Evolutionary conservation across 352 stramenopile genomes (phyloP), one percentile per base, ranked within the genome.

Genomic region (Phytophthora sp.): DNA sequence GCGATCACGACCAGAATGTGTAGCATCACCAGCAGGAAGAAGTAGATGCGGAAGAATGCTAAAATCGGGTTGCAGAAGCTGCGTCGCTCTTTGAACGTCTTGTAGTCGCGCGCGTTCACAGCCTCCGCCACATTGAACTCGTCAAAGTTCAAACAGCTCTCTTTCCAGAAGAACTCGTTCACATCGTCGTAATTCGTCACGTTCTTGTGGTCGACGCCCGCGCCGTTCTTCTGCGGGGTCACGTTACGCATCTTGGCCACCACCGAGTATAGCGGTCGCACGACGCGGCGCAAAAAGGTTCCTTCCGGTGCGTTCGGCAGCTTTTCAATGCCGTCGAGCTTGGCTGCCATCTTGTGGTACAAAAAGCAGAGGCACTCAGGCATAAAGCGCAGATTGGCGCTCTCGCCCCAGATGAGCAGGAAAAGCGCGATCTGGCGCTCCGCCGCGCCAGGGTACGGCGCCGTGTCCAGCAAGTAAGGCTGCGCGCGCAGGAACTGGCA

Each of bases 161-260:
- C 67, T 45, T 70, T 79, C 88, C 88, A 96, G 65, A 96, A 96
- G 57, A 96, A 95, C 69, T 96, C 88, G 70, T 96, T 96, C 50
- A 94, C 79, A 62, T 96, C 88, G 74, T 96, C 88, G 49, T 96
- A 96, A 66, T 96, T 96, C 32, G 85, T 92, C 59, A 94, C 84
- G 56, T 94, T 88, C 66, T 91, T 90, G 75, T 95, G 87, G 63
- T 96, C 88, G 1, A 81, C 66, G 5, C 72, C 48, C 5, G 51
- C 55, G 12, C 62, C 64, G 20, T 76, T 75, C 26, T 72, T 82
- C 20, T 66, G 49, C 17, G 66, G 65, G 2, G 53, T 62, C 23
- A 66, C 55, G 21, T 70, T n/a, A 11, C 59, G 65, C 86, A 94
- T 94, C 56, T 91, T 87, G 46, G 79, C 84, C 41, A 96, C 72